Conservation (phyloP, 495 filamentous ascomycete genomes). For the Evernia prunastri region DNA sequence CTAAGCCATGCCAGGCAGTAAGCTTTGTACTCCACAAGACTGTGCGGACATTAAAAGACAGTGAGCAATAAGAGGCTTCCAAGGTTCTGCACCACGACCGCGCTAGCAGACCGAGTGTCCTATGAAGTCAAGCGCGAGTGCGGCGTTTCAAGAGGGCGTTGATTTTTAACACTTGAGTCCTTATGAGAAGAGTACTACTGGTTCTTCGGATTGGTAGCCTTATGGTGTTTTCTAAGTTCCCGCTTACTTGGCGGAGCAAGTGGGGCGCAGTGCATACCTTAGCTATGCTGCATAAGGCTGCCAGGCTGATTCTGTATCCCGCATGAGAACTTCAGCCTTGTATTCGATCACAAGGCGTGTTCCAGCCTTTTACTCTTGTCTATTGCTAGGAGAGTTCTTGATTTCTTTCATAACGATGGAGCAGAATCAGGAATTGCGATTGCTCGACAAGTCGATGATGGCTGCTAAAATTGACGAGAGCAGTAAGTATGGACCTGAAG, state of each 20-base stretch:
- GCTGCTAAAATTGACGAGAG: neutral
- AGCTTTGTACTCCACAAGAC: neutral
- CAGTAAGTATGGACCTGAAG: neutral
- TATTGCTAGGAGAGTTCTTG: neutral
- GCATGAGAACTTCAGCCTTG: neutral
- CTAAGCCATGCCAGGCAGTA: neutral
- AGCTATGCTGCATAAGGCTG: constrained; percentile 1
- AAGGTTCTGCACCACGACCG: neutral
- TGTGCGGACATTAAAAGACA: neutral
- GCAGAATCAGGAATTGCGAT: neutral
- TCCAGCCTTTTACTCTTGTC: neutral
- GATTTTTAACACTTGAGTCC: neutral
- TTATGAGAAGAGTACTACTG: neutral
- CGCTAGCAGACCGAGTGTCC: neutral
- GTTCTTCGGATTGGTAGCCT: neutral
- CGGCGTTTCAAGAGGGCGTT: neutral
- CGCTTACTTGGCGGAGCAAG: neutral
- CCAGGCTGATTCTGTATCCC: constrained; percentile 5
- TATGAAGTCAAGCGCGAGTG: neutral
- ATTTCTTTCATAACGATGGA: neutral
- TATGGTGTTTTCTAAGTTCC: neutral
- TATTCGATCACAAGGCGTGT: neutral
- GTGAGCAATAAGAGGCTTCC: neutral
- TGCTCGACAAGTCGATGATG: neutral
- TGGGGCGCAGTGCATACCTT: neutral